Evolutionary conservation across 1,139 yeast genomes (phyloP), one percentile per base, ranked within the genome.

Genomic region (Candida neerlandica): DNA sequence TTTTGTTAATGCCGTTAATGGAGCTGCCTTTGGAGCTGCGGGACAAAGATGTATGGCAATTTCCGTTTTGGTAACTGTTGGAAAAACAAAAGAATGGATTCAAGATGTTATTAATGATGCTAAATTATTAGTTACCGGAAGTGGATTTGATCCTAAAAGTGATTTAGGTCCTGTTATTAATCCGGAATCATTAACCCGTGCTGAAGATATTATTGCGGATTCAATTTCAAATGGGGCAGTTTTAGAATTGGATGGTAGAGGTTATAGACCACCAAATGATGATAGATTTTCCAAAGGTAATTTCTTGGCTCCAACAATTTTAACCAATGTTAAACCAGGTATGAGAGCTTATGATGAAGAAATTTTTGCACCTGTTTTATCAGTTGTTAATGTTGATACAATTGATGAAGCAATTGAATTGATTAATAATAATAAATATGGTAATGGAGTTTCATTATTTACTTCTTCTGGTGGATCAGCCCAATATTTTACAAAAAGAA

Each of bases 21-120:
- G 92, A 43, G 91, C 94, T 41, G 89, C 90, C 19, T 86, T 87
- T 61, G 94, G 94, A 39, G 94, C 94, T 52, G 92, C 92, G 33
- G 94, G 94, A 52, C 92, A 86, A 72, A 80, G 94, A 66, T 86
- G 94, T 69, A 86, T 86, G 92, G 92, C 92, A 12, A 83, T 87
- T 44, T 82, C 88, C 14, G 90, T 84, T 4, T 75, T 86, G 55
- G 89, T 86, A 18, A 81, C 90, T n/a, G 91, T 86, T 26, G 92
- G 92, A 19, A 78, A 81, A 18, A 76, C 89, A 47, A 78, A 77
- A 63, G 78, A 78, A 54, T 86, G 92, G 92, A 70, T 86, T 47
- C 59, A 67, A 19, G 92, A 85, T 49, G 70, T 86, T 47, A 78
- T 81, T 33, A 75, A 69, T 43, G 84, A 82, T 48, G 89, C 92